Evolutionary conservation across 345 rosid genomes (phyloP), one percentile per base, ranked within the genome.

Genomic region (Camelina sativa): DNA sequence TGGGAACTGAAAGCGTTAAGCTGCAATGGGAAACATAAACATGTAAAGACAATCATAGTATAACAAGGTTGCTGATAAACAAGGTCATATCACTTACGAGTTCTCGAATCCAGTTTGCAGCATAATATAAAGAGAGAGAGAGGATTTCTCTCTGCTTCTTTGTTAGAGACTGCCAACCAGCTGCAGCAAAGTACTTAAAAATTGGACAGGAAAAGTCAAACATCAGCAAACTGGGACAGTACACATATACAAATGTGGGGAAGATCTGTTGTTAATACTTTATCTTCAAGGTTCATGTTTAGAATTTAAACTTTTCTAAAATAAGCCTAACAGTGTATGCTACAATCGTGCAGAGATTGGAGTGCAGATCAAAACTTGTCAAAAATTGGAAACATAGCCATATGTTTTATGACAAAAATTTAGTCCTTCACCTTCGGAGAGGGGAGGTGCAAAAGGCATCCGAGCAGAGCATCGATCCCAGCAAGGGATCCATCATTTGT

Each of bases 401-500:
- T 4, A 68, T 59, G 28, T 25, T 48, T 59, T 57, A 46, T 13
- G 62, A 65, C 10, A 4, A 16, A 13, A 74, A 35, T 13, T 3
- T 23, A 47, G 67, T 16, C 25, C 56, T 76, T 80, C 63, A 87
- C 96, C 89, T 88, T 85, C 32, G 88, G 75, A 53, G 89, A 88
- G 69, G 96, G 97, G 78, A 92, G 91, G 65, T 88, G 86, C 75
- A 92, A 81, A 73, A 96, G 96, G 79, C 97, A 88, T 54, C 97
- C 97, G 48, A 92, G 92, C 61, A 92, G 78, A 64, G 97, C 97
- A 84, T 92, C 93, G 56, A 89, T 86, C 77, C 96, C 93, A 6
- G 87, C 86, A 74, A 92, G 93, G 74, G 96, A 92, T 76, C 92
- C 96, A 75, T 82, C 86, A 84, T 86, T 88, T 44, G 92, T 82